Conservation (phyloP, 106 monocot species). For the Acorus gramineus region DNA sequence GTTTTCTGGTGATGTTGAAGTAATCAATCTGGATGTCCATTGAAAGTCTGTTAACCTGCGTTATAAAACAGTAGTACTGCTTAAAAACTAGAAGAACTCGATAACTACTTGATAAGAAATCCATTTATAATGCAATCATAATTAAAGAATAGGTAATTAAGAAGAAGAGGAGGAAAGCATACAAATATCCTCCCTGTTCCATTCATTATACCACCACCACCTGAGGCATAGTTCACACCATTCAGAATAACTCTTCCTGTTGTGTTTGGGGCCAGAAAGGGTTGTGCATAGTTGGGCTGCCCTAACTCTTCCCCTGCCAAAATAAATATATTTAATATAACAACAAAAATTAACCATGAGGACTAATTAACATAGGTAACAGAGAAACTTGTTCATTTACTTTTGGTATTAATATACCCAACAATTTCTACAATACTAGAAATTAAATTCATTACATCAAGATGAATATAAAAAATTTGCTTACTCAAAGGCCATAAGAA, state of each 20-base stretch:
- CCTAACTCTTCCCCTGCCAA: constrained; percentile 9
- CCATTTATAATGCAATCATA: no score
- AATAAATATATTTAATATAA: neutral
- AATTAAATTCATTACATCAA: no score
- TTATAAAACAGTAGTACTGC: neutral
- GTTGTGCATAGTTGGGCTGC: constrained; percentile 5
- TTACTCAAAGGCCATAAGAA: no score
- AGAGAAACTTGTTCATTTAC: no score
- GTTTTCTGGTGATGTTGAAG: constrained; percentile 65
- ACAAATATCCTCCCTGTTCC: constrained; percentile 72
- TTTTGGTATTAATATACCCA: no score
- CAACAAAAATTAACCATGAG: no score
- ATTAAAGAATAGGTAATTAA: neutral
- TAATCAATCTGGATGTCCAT: constrained; percentile 75
- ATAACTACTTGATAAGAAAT: neutral
- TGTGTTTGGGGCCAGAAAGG: constrained; percentile 41
- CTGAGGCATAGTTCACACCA: constrained; percentile 86
- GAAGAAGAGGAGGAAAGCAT: constrained; percentile 4
- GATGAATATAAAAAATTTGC: no score
- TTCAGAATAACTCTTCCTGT: constrained; percentile 45
- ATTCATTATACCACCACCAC: constrained; percentile 81
- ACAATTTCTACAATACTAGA: no score
- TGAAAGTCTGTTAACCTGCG: constrained; percentile 66
- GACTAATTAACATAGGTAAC: no score
- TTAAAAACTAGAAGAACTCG: neutral